Evolutionary conservation across 2,329 filamentous ascomycete genomes (phyloP).

Genomic region (Cercospora sp.): DNA sequence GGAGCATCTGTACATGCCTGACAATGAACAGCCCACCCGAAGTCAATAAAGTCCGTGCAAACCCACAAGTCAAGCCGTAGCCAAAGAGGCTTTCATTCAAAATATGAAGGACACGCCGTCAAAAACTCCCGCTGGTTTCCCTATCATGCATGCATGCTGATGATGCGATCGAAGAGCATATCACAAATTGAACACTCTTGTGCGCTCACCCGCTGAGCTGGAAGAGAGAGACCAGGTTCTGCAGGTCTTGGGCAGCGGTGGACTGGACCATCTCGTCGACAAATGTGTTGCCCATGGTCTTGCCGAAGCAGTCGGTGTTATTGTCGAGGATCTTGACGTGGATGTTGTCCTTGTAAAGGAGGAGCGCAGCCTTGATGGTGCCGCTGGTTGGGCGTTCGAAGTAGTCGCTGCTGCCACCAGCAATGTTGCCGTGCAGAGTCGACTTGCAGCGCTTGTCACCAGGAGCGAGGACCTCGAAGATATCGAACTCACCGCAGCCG

Average conservation of each 20-base stretch:
- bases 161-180: slow-evolving; percentile 6
- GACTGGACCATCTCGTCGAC: slow-evolving; percentile 40
- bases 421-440: slow-evolving; percentile 64
- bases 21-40: not conserved
- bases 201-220: slow-evolving; percentile 25
- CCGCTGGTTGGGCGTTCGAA: slow-evolving; percentile 63
- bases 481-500: slow-evolving; percentile 73
- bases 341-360: slow-evolving; percentile 59
- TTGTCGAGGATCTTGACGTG: slow-evolving; percentile 56
- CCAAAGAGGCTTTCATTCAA: not conserved
- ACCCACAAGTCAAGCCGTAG: slow-evolving; percentile 6
- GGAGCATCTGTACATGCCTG: slow-evolving; percentile 17
- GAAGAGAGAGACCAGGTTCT: slow-evolving; percentile 43
- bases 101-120: not conserved
- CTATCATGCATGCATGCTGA: slow-evolving; percentile 3
- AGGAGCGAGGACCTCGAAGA: slow-evolving; percentile 68
- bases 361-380: slow-evolving; percentile 64
- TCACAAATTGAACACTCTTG: slow-evolving; percentile 2
- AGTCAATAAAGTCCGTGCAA: not conserved
- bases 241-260: slow-evolving; percentile 35
- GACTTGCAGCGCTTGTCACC: slow-evolving; percentile 69
- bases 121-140: slow-evolving; percentile 1
- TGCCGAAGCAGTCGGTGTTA: slow-evolving; percentile 40
- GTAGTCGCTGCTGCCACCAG: slow-evolving; percentile 69
- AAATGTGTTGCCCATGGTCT: slow-evolving; percentile 37